Base-by-base conservation (phyloP, 2,329 filamentous ascomycete species). In the Alternaria postmessia region DNA sequence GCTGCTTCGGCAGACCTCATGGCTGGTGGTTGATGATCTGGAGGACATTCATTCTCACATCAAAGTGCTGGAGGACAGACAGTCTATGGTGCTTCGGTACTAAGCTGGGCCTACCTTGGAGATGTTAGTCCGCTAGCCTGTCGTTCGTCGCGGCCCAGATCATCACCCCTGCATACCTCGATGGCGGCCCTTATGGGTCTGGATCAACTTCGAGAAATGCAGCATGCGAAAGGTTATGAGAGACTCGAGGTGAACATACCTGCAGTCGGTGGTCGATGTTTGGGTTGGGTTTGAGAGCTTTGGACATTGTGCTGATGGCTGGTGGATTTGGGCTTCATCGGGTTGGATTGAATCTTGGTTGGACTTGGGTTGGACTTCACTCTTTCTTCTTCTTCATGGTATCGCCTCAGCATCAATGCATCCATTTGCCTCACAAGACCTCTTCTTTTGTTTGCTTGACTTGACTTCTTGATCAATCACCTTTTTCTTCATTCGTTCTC, bases 1-100 rank as follows among this genome's bases (percentile, higher is more conserved):
- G 46, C 46, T 51, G 47, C 26, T 48, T 49, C 30, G 44, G 42
- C 39, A 55, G 30, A 32, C 51, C 26, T 36, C 20, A 51, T 38
- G 57, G 51, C 51, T 64, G 47, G 58, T 55, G 36, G 42, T 54
- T 36, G 34, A 46, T 63, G 62, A 47, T 64, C 59, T 49, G 49
- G 61, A 26, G 51, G 52, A 32, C 34, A 42, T 51, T 38, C 28
- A 41, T 54, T 44, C 28, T 54, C 41, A 44, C n/a, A 51, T 51
- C 54, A 55, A 43, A 44, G 62, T 57, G 62, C 20, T 53, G 62
- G 62, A 64, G 59, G 56, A 64, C 24, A 64, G 62, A 64, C 39
- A 34, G 57, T 56, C 57, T 38, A 51, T 55, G 43, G 57, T 54
- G 18, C 57, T 41, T 57, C 47, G 30, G 54, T 54, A 52, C 54